Percentiles rank a stretch among this genome's conserved stretches.
phyloP scores from a whole-genome alignment of 2,329 filamentous ascomycete species.

The Ophiostoma populinum region DNA sequence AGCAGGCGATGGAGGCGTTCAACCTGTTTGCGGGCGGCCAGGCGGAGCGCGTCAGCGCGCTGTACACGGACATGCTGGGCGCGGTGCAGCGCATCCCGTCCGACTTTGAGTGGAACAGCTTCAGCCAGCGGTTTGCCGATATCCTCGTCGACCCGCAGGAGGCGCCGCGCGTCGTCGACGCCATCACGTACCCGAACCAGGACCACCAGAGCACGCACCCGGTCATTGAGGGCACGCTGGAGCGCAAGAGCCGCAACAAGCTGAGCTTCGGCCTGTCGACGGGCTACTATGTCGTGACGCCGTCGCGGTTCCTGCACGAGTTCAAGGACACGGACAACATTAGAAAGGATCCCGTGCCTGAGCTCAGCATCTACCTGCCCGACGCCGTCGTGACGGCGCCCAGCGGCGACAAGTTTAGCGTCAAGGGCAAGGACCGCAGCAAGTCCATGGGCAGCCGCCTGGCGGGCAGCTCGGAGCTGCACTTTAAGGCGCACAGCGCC shows the following conservation, averaged over 20 bases:
- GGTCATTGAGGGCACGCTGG: constrained; percentile 72
- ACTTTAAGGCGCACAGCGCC: constrained; percentile 74
- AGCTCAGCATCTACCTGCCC: constrained; percentile 80
- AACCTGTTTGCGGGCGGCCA: constrained; percentile 65
- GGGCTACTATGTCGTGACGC: constrained; percentile 80
- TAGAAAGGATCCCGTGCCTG: constrained; percentile 58
- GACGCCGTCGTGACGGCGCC: constrained; percentile 63
- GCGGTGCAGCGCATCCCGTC: constrained; percentile 59
- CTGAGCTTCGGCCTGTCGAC: constrained; percentile 59
- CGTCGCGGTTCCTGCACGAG: constrained; percentile 79
- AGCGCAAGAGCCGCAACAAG: constrained; percentile 81
- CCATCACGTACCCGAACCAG: constrained; percentile 77
- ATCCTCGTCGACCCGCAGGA: constrained; percentile 64
- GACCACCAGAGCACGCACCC: constrained; percentile 63
- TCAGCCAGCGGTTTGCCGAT: constrained; percentile 52
- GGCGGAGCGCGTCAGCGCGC: constrained; percentile 59
- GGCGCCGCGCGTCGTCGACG: constrained; percentile 54
- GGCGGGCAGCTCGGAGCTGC: constrained; percentile 59
- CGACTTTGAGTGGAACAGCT: constrained; percentile 86
- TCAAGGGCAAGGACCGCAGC: constrained; percentile 85
- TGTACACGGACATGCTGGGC: constrained; percentile 73
- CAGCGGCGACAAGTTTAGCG: constrained; percentile 69
- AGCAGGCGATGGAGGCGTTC: constrained; percentile 70
- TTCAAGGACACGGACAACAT: constrained; percentile 80
- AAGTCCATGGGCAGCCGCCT: constrained; percentile 69